Evolutionary conservation across 371 early-diverging fungal genomes (phyloP).

Genomic region (Mucor lusitanicus): DNA sequence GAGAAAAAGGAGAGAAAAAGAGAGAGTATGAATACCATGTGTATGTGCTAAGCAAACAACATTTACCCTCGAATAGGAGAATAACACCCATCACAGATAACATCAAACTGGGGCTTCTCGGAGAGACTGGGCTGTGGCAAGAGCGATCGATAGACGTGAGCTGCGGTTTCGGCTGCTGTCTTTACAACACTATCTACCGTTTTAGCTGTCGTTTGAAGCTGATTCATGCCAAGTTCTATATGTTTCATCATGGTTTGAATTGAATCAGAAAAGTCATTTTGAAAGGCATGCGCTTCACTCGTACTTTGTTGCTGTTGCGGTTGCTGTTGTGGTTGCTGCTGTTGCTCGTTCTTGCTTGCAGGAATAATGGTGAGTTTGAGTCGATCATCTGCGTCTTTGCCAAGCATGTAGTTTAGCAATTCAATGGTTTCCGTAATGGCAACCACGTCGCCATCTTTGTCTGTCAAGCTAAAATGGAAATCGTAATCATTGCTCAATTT

Average conservation of each 20-base stretch:
- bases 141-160: conserved; percentile 15
- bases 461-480: conserved; percentile 3
- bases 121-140: neutral
- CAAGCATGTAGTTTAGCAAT: conserved; percentile 2
- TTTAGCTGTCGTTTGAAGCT: conserved; percentile 5
- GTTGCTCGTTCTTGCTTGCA: neutral
- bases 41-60: neutral
- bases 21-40: neutral
- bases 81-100: conserved; percentile 51
- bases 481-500: neutral
- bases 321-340: neutral
- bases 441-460: conserved; percentile 4
- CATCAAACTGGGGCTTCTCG: conserved; percentile 22
- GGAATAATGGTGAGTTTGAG: conserved; percentile 3
- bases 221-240: conserved; percentile 14
- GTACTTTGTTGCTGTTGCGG: neutral
- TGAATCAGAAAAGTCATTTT: conserved; percentile 5
- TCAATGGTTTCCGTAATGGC: conserved; percentile 1
- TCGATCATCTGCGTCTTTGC: neutral
- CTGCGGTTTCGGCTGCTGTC: conserved; percentile 19
- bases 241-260: conserved; percentile 17
- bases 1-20: neutral
- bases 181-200: conserved; percentile 13
- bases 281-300: neutral
- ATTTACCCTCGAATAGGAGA: conserved; percentile 35